These are phyloP conservation scores for Groenewaldozyma tartarivorans DNA, from an alignment of 805 yeast species.

Conservation along the genomic window DNA sequence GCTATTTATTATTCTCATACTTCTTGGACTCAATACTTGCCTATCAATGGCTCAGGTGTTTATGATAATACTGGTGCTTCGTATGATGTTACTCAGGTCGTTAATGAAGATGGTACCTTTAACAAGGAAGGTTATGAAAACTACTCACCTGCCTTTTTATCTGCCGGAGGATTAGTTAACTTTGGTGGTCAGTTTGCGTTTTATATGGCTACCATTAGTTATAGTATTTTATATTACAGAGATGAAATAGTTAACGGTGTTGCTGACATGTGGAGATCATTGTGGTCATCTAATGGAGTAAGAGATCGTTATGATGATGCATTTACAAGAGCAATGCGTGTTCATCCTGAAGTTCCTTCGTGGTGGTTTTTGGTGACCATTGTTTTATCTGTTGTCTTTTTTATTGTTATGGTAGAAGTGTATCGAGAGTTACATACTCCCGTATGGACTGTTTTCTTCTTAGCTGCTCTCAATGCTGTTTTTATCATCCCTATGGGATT, in stretches of 20 bases:
- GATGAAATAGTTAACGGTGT: constrained; percentile 1
- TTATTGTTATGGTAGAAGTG: constrained; percentile 25
- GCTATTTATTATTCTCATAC: constrained; percentile 44
- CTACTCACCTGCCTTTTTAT: constrained; percentile 61
- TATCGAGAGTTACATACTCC: constrained; percentile 15
- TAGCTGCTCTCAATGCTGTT: constrained; percentile 42
- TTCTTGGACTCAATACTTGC: constrained; percentile 52
- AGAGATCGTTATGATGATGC: constrained; percentile 29
- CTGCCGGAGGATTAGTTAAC: constrained; percentile 36
- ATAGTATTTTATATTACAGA: constrained; percentile 1
- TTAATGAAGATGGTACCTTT: constrained; percentile 28
- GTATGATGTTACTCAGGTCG: constrained; percentile 39
- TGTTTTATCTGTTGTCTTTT: constrained; percentile 32
- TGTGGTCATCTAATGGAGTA: constrained; percentile 5
- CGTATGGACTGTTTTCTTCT: constrained; percentile 42
- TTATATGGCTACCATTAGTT: constrained; percentile 21
- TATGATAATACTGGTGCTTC: constrained; percentile 44
- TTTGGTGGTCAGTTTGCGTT: constrained; percentile 50
- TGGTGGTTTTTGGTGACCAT: constrained; percentile 41
- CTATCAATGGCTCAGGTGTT: constrained; percentile 45
- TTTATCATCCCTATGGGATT: constrained; percentile 56
- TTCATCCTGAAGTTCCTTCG: constrained; percentile 43
- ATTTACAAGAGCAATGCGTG: constrained; percentile 39
- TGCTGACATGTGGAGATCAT: constrained; percentile 14
- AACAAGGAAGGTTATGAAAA: constrained; percentile 38